Evolutionary conservation across 2,329 filamentous ascomycete genomes (phyloP).

Genomic region (Fusarium nygamai): DNA sequence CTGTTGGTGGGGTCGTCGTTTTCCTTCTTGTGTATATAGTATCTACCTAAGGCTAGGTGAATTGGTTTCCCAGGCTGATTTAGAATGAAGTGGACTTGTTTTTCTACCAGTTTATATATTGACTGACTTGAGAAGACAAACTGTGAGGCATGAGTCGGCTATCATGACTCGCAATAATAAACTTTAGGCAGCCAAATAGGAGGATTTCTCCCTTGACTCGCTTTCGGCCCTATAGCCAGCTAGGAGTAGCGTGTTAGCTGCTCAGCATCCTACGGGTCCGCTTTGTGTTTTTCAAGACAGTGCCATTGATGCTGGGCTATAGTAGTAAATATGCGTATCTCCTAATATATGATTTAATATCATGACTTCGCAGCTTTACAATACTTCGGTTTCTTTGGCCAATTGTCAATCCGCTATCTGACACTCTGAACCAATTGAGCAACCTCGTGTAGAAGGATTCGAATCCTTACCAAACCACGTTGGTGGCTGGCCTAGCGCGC

Average conservation of each 20-base stretch:
- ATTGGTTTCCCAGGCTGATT: not conserved
- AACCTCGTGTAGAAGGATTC: not conserved
- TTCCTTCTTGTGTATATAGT: too few species aligned
- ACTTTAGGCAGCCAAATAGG: not conserved
- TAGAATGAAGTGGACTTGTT: rapidly evolving
- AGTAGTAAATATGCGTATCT: rapidly evolving
- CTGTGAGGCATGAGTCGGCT: not conserved
- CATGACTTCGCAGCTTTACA: rapidly evolving
- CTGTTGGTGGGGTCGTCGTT: rapidly evolving
- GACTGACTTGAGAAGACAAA: too few species aligned
- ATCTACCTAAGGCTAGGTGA: not conserved
- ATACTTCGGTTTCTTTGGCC: rapidly evolving
- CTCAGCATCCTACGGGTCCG: not conserved
- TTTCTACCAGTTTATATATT: rapidly evolving
- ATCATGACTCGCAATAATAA: not conserved
- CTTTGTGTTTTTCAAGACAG: not conserved
- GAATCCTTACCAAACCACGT: not conserved
- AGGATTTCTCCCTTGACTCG: too few species aligned
- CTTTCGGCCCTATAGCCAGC: not conserved
- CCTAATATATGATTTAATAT: rapidly evolving
- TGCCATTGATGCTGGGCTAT: not conserved
- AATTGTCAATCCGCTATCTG: not conserved
- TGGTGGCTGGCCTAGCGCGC: not conserved
- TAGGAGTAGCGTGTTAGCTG: not conserved
- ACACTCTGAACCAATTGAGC: too few species aligned